Evolutionary conservation across 169 alveolate species (phyloP).

Genomic region (Perkinsus marinus): DNA sequence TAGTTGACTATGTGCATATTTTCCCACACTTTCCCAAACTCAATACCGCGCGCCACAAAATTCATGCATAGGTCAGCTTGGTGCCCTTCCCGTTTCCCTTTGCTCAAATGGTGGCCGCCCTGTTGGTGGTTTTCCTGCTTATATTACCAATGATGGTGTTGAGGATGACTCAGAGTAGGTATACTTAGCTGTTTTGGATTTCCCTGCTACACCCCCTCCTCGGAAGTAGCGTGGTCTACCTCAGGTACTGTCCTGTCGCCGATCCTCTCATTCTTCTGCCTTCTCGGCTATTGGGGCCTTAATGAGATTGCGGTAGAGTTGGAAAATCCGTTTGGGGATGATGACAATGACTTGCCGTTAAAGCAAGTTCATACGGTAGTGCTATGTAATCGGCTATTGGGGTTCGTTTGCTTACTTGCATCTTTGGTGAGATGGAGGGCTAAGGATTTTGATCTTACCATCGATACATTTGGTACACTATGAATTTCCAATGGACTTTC

Average conservation of each 20-base stretch:
- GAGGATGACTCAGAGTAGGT: neutral
- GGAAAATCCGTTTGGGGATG: slow-evolving; percentile 7
- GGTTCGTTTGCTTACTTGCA: too few relatives aligned
- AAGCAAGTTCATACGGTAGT: neutral
- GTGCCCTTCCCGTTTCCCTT: neutral
- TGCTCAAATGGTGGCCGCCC: neutral
- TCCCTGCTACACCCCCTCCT: too few relatives aligned
- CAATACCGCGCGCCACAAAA: too few relatives aligned
- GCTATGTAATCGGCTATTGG: too few relatives aligned
- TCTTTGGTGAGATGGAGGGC: too few relatives aligned
- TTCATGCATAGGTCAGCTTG: neutral
- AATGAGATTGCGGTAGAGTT: neutral
- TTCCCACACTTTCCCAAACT: too few relatives aligned
- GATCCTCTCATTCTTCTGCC: neutral
- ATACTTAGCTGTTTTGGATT: too few relatives aligned
- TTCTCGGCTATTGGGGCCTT: neutral
- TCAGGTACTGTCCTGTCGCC: neutral
- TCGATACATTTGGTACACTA: too few relatives aligned
- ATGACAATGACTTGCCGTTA: neutral
- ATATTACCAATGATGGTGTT: neutral
- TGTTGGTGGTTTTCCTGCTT: neutral
- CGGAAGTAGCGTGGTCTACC: too few relatives aligned
- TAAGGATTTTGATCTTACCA: too few relatives aligned
- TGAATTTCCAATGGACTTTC: too few relatives aligned
- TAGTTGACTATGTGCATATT: too few relatives aligned